Percentiles rank a stretch among this genome's conserved stretches.
phyloP scores from a whole-genome alignment of 495 filamentous ascomycete species.

The Cudoniella acicularis region DNA sequence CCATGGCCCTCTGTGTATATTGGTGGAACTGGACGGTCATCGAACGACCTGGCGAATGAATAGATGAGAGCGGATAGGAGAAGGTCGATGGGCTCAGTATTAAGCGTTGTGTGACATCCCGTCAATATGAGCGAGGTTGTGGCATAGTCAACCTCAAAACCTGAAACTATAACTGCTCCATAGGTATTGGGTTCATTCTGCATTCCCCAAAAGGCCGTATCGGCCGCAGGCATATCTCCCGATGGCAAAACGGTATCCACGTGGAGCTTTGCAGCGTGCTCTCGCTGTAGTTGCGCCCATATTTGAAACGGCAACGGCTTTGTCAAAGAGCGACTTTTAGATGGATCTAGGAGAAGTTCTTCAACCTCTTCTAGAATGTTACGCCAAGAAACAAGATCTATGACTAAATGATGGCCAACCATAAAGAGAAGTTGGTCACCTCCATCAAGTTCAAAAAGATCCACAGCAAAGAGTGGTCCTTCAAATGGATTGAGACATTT shows the following conservation, averaged over 20 bases:
- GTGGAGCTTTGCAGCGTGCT: slow-evolving; percentile 24
- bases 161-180: slow-evolving; percentile 43
- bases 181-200: slow-evolving; percentile 37
- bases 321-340: slow-evolving; percentile 36
- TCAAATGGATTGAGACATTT: not conserved
- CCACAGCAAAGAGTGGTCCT: not conserved
- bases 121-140: slow-evolving; percentile 41
- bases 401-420: slow-evolving; percentile 62
- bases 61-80: slow-evolving; percentile 48
- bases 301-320: slow-evolving; percentile 57
- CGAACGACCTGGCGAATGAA: slow-evolving; percentile 42
- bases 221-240: slow-evolving; percentile 19
- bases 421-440: slow-evolving; percentile 47
- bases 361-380: slow-evolving; percentile 66
- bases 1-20: slow-evolving; percentile 53
- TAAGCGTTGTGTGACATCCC: slow-evolving; percentile 42
- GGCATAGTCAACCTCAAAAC: slow-evolving; percentile 42
- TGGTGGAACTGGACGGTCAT: slow-evolving; percentile 2
- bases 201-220: slow-evolving; percentile 51
- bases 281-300: slow-evolving; percentile 50
- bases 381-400: slow-evolving; percentile 70
- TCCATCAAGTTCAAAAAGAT: not conserved
- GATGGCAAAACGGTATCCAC: not conserved
- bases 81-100: slow-evolving; percentile 51
- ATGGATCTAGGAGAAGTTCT: slow-evolving; percentile 54